Conservation (phyloP, 177 flowering plant genomes). For the Vitis hybrid region DNA sequence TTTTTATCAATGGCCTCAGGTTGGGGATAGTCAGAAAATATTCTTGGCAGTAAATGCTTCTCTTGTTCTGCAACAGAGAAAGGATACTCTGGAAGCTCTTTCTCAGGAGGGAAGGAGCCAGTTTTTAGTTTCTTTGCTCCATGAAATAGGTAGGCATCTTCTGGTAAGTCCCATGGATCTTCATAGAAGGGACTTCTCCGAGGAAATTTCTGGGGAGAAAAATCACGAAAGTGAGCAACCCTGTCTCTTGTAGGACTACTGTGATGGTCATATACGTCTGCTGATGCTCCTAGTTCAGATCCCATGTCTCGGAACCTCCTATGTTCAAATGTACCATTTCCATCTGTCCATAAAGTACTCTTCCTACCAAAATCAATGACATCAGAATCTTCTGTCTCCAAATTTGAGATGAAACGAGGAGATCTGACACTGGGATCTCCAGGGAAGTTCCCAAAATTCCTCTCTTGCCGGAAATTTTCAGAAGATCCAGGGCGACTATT, state of each 20-base stretch:
- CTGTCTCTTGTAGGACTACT: constrained; percentile 51
- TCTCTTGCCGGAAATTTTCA: constrained; percentile 40
- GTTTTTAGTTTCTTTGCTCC: constrained; percentile 70
- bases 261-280: constrained; percentile 40
- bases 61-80: constrained; percentile 50
- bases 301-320: constrained; percentile 39
- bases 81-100: constrained; percentile 77
- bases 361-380: constrained; percentile 37
- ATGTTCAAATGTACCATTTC: constrained; percentile 39
- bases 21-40: constrained; percentile 40
- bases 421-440: constrained; percentile 43
- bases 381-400: constrained; percentile 53
- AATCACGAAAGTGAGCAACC: constrained; percentile 37
- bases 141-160: constrained; percentile 44
- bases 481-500: constrained; percentile 38
- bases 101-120: constrained; percentile 45
- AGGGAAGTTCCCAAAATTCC: constrained; percentile 30
- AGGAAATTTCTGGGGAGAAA: constrained; percentile 42
- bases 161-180: constrained; percentile 72
- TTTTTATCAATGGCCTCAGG: constrained; percentile 37
- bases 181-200: constrained; percentile 42
- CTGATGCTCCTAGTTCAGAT: constrained; percentile 36
- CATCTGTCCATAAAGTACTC: constrained; percentile 32
- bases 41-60: constrained; percentile 34
- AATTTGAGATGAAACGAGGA: constrained; percentile 40